Conservation (phyloP, 768 basidiomycete species). For the Polyporus arcularius region DNA sequence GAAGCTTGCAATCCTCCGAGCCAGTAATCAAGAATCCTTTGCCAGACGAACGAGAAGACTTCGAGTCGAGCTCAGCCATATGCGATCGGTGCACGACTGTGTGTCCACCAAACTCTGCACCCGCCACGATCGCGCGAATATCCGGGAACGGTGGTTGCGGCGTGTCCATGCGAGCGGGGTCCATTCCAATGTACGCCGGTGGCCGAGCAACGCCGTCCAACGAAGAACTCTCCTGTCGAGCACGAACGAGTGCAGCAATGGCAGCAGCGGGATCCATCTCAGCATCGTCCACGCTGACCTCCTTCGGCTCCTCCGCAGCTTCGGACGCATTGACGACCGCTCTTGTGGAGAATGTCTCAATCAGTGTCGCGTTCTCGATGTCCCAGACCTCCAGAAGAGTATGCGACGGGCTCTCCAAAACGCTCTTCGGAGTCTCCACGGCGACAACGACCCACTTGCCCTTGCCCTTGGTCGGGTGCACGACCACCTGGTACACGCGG, state of each 20-base stretch:
- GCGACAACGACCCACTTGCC: slow-evolving; percentile 92
- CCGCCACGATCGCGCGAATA: slow-evolving; percentile 68
- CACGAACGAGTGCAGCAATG: slow-evolving; percentile 78
- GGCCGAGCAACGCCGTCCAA: slow-evolving; percentile 17
- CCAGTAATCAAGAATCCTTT: slow-evolving; percentile 84
- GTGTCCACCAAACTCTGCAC: slow-evolving; percentile 77
- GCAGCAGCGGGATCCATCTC: slow-evolving; percentile 69
- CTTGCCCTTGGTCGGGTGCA: slow-evolving; percentile 86
- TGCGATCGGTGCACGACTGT: slow-evolving; percentile 39
- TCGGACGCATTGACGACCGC: slow-evolving; percentile 46
- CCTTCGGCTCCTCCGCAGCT: slow-evolving; percentile 54
- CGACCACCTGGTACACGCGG: slow-evolving; percentile 69
- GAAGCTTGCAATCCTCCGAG: slow-evolving; percentile 85
- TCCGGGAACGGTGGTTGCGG: slow-evolving; percentile 59
- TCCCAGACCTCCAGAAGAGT: slow-evolving; percentile 89
- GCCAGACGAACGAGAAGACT: slow-evolving; percentile 40
- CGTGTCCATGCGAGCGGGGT: slow-evolving; percentile 30
- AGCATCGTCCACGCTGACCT: slow-evolving; percentile 52
- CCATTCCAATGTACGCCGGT: slow-evolving; percentile 14
- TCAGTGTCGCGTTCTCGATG: slow-evolving; percentile 74
- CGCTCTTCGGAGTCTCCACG: slow-evolving; percentile 46
- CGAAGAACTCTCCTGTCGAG: slow-evolving; percentile 47
- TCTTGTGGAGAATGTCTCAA: slow-evolving; percentile 77
- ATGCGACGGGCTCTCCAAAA: slow-evolving; percentile 31
- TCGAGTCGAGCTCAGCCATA: slow-evolving; percentile 26